Percentiles rank a stretch among this genome's conserved stretches.
These are phyloP conservation scores for Tricholoma furcatifolium DNA, from an alignment of 768 basidiomycete genomes.

Conservation along the genomic window DNA sequence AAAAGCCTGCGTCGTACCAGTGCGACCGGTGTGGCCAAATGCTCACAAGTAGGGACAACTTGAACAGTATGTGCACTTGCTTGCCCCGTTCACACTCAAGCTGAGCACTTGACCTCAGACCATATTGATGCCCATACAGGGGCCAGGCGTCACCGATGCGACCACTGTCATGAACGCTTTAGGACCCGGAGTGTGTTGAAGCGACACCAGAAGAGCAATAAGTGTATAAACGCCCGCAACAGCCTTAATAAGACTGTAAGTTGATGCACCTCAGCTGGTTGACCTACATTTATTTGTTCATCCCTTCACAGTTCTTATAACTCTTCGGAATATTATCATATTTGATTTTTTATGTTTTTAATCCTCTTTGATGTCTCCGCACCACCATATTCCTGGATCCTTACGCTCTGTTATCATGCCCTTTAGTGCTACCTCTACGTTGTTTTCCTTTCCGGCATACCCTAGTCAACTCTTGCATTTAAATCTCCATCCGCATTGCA, in stretches of 20 bases:
- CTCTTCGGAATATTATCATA: neutral
- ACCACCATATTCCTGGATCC: too few species aligned
- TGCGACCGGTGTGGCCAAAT: constrained; percentile 10
- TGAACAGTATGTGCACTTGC: constrained; percentile 13
- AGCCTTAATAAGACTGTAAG: constrained; percentile 2
- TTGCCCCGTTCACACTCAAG: neutral
- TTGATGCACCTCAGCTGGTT: neutral
- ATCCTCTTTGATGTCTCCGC: neutral
- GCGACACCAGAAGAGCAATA: constrained; percentile 17
- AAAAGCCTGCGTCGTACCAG: constrained; percentile 5
- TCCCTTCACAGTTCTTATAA: neutral
- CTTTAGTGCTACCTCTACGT: too few species aligned
- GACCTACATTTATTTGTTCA: neutral
- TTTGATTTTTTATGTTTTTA: neutral
- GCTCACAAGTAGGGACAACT: constrained; percentile 17
- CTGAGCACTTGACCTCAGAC: constrained; percentile 2
- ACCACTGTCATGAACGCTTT: constrained; percentile 14
- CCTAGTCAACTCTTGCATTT: too few species aligned
- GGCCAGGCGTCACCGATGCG: constrained; percentile 14
- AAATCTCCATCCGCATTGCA: too few species aligned
- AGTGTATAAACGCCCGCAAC: constrained; percentile 13
- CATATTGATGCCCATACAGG: constrained; percentile 16
- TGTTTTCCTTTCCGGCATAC: too few species aligned
- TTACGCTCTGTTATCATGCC: too few species aligned
- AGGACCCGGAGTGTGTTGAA: constrained; percentile 20